A percentile compares a stretch with the other conserved stretches of the same genome.
Conservation (phyloP, 2,329 filamentous ascomycete genomes). For the Chrysoporthe deuterocubensis region DNA sequence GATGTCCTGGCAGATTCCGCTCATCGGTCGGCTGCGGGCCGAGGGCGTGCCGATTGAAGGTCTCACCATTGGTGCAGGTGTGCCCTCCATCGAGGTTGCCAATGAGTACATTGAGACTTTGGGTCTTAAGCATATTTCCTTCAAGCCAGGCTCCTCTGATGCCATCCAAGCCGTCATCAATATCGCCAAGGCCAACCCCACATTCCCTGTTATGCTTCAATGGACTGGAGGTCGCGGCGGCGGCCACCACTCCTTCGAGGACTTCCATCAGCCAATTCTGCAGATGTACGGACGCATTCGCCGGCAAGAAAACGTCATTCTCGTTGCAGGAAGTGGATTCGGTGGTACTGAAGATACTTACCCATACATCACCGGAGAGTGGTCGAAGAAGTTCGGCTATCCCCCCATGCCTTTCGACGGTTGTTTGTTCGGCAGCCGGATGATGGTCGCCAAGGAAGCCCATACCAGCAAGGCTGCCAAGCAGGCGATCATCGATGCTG, state of each 20-base stretch:
- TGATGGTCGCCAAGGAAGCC: slow-evolving; percentile 94
- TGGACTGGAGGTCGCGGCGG: slow-evolving; percentile 95
- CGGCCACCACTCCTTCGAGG: slow-evolving; percentile 93
- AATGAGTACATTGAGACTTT: slow-evolving; percentile 94
- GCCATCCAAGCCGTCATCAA: slow-evolving; percentile 90
- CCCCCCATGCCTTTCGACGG: slow-evolving; percentile 95
- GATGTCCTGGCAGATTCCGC: slow-evolving; percentile 90
- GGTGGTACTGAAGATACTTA: slow-evolving; percentile 90
- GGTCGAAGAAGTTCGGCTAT: slow-evolving; percentile 86
- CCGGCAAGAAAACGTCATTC: slow-evolving; percentile 82
- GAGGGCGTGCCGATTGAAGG: slow-evolving; percentile 92
- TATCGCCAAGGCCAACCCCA: slow-evolving; percentile 91
- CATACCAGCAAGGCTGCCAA: slow-evolving; percentile 87
- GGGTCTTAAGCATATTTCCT: slow-evolving; percentile 88
- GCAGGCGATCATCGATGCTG: slow-evolving; percentile 85
- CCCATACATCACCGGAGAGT: slow-evolving; percentile 86
- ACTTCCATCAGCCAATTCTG: slow-evolving; percentile 90
- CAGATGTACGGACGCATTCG: slow-evolving; percentile 91
- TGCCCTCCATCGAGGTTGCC: slow-evolving; percentile 90
- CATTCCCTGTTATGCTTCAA: slow-evolving; percentile 89
- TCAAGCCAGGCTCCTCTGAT: slow-evolving; percentile 90
- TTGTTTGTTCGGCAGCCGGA: slow-evolving; percentile 85
- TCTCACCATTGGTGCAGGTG: slow-evolving; percentile 89
- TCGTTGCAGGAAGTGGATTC: slow-evolving; percentile 90
- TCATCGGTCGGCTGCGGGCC: slow-evolving; percentile 77